These are phyloP conservation scores for Scedosporium minutisporum DNA, from an alignment of 2,329 filamentous ascomycete species.

Conservation along the genomic window DNA sequence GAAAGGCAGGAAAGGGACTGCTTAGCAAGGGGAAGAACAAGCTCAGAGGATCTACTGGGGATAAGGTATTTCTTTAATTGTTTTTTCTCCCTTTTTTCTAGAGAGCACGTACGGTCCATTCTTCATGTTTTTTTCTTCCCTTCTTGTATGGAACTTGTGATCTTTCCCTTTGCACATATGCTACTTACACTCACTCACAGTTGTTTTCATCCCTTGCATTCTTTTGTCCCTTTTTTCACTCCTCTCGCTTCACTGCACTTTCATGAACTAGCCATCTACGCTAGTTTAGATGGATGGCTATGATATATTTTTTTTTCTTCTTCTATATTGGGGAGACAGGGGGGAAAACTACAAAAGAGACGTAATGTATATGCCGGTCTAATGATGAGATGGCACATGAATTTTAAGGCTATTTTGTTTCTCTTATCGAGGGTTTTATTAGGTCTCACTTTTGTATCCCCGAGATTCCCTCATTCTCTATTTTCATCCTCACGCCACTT, in stretches of 20 bases:
- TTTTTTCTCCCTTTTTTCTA: conserved; percentile 5
- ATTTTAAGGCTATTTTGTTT: conserved; percentile 1
- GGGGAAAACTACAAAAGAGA: background rate
- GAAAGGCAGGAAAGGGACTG: conserved; percentile 81
- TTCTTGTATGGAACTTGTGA: background rate
- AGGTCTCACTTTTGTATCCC: background rate
- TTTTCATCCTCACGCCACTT: background rate
- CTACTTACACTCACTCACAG: conserved; percentile 12
- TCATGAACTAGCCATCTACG: background rate
- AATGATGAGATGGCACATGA: conserved; percentile 27
- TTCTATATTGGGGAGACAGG: background rate
- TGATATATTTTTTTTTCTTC: background rate
- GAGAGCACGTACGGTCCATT: background rate
- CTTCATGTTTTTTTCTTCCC: conserved; percentile 14
- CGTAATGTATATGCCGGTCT: conserved; percentile 11
- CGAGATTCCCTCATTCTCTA: background rate
- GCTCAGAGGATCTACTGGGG: conserved; percentile 55
- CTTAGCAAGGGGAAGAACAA: conserved; percentile 86
- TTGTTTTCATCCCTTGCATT: conserved; percentile 5
- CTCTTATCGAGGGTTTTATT: background rate
- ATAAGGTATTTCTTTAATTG: conserved; percentile 77
- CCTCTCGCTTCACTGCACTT: background rate
- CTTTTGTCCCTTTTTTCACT: background rate
- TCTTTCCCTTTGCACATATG: conserved; percentile 8
- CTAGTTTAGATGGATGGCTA: background rate